Base-by-base conservation (phyloP, 164 flowering plant species). In the Vitis rotundifolia region DNA sequence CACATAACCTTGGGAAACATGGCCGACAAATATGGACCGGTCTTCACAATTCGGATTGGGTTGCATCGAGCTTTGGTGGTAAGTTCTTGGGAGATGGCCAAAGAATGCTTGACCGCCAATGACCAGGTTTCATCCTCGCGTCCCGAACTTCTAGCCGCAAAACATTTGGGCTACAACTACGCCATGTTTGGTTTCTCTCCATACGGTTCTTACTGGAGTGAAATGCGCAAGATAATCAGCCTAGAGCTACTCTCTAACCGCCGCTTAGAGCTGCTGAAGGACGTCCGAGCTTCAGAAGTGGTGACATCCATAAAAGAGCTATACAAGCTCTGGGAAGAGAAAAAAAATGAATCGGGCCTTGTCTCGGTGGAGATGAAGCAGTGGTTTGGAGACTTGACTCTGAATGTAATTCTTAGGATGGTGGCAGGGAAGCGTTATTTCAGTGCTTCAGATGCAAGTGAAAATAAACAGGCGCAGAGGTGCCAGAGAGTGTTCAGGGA, bases 171-270 rank as follows among this genome's bases (percentile, higher is more conserved):
- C 44, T 31, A 31, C 44, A 31, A 31, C 44, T 4, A 31, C 44
- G 44, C 44, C 5, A 31, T 31, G 44, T 31, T 31, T 31, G 44
- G 44, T 4, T 31, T 31, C 44, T 4, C 44, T 31, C 44, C 44
- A 6, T 31, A 31, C 7, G 44, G 44, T 4, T 31, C 44, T 31
- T 31, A 31, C 44, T 31, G 87, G 87, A 77, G 84, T 2, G 77
- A 82, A 12, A 15, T 75, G 19, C 86, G 88, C 26, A 82, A 78
- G 69, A 73, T 79, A 4, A 22, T 74, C n/a, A 51, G 52, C 18
- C 8, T 51, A 1, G 73, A 77, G 59, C 75, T 85, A 0, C 80
- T 85, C 26, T 75, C 88, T 0, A 71, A 60, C 62, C 64, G 22
- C 37, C 59, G 77, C 29, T 52, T 82, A 5, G 83, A 80, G 71